Percentiles rank a stretch among this genome's conserved stretches.
Evolutionary conservation across 352 stramenopile species (phyloP).

Genomic region (Globisporangium paddicum): DNA sequence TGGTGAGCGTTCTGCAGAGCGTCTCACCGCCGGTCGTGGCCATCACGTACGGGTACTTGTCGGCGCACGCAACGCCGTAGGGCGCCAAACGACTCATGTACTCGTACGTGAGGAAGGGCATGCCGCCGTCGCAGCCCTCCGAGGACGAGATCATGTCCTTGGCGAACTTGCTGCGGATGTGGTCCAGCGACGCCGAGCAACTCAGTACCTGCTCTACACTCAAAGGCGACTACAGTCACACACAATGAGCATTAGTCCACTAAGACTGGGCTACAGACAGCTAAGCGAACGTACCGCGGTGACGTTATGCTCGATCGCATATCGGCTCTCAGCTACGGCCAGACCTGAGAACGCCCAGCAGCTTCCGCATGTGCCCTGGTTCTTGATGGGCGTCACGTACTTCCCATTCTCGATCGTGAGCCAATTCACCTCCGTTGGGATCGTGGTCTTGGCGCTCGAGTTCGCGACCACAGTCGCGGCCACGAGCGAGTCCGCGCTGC

Average conservation of each 20-base stretch:
- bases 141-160: slow-evolving; percentile 77
- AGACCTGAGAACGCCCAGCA: slow-evolving; percentile 92
- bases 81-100: slow-evolving; percentile 63
- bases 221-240: slow-evolving; percentile 35
- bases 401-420: slow-evolving; percentile 61
- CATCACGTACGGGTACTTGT: slow-evolving; percentile 77
- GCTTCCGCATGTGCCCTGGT: slow-evolving; percentile 90
- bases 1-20: slow-evolving; percentile 24
- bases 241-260: not conserved
- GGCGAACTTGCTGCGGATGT: slow-evolving; percentile 65
- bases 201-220: slow-evolving; percentile 85
- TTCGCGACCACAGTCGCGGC: slow-evolving; percentile 12
- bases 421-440: slow-evolving; percentile 64
- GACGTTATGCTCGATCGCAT: slow-evolving; percentile 74
- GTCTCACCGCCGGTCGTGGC: slow-evolving; percentile 39
- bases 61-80: slow-evolving; percentile 71
- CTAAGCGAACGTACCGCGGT: slow-evolving; percentile 26
- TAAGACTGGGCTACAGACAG: not conserved
- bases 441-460: slow-evolving; percentile 15
- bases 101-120: slow-evolving; percentile 88
- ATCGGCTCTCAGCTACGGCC: slow-evolving; percentile 65
- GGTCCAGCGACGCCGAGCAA: slow-evolving; percentile 66
- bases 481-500: slow-evolving; percentile 14
- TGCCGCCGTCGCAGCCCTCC: slow-evolving; percentile 80
- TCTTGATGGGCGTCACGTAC: slow-evolving; percentile 90